Evolutionary conservation across 2,329 filamentous ascomycete genomes (phyloP).

Genomic region (Fusarium veterinarium): DNA sequence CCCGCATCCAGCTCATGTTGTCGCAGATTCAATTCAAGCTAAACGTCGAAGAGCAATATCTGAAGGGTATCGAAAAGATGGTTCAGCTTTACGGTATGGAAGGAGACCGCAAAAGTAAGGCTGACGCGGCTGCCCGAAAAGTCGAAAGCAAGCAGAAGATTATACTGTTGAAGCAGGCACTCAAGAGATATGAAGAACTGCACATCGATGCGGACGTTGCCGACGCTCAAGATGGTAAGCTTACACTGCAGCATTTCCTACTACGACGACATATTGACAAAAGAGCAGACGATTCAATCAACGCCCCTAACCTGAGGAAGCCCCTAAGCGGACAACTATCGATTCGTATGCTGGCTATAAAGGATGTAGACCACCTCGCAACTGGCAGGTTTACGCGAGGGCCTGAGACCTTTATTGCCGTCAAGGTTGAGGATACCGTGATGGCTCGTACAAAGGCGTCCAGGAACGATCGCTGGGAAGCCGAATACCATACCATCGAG

Average conservation of each 20-base stretch:
- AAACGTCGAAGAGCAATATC: constrained; percentile 98
- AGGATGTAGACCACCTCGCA: constrained; percentile 93
- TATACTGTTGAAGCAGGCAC: constrained; percentile 90
- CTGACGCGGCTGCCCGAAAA: constrained; percentile 87
- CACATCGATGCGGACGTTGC: constrained; percentile 90
- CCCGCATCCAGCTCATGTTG: constrained; percentile 98
- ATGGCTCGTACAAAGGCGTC: constrained; percentile 89
- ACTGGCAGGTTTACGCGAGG: constrained; percentile 86
- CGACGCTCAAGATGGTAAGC: constrained; percentile 83
- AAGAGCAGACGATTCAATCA: constrained; percentile 88
- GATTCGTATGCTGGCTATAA: constrained; percentile 87
- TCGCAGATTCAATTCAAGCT: constrained; percentile 99
- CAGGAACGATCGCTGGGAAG: constrained; percentile 89
- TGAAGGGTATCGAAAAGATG: constrained; percentile 99
- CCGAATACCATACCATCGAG: constrained; percentile 89
- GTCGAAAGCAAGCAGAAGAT: constrained; percentile 99
- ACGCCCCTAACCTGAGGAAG: constrained; percentile 92
- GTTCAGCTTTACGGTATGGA: constrained; percentile 97
- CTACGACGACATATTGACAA: constrained; percentile 29
- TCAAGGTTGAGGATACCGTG: constrained; percentile 96
- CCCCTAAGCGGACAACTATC: constrained; percentile 92
- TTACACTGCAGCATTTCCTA: neutral
- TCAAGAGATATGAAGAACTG: constrained; percentile 96
- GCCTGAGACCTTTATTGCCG: constrained; percentile 93
- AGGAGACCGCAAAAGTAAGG: constrained; percentile 93